Evolutionary conservation across 345 rosid species (phyloP).

Genomic region (Boechera retrofracta): DNA sequence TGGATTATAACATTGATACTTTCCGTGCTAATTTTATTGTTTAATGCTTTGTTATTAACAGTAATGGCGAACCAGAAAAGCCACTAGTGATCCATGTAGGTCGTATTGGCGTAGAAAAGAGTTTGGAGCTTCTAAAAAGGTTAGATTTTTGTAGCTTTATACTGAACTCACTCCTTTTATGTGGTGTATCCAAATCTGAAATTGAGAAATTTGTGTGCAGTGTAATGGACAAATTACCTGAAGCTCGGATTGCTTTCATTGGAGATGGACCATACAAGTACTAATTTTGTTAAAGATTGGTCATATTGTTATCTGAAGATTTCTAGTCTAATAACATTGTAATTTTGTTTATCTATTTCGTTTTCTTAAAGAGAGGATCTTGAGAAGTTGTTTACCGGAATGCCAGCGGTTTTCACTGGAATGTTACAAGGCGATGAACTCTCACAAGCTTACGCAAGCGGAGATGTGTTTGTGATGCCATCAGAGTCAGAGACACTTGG

Average conservation of each 20-base stretch:
- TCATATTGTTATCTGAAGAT: not conserved
- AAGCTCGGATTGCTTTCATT: constrained; percentile 83
- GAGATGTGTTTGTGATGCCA: constrained; percentile 95
- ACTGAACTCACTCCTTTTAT: not conserved
- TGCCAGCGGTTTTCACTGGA: constrained; percentile 94
- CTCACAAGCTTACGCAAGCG: constrained; percentile 96
- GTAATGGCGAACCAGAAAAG: constrained; percentile 89
- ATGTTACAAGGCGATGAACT: constrained; percentile 92
- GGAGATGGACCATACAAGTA: constrained; percentile 99
- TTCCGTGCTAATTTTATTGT: not conserved
- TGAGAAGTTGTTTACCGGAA: constrained; percentile 77
- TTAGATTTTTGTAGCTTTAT: constrained; percentile 33
- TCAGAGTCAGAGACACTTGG: constrained; percentile 98
- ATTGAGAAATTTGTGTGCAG: constrained; percentile 51
- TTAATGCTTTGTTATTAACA: constrained; percentile 45
- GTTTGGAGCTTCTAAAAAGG: constrained; percentile 94
- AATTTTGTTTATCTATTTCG: constrained; percentile 27
- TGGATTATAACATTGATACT: not conserved
- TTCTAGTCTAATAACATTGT: not conserved
- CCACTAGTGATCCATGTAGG: constrained; percentile 95
- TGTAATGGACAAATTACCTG: constrained; percentile 91
- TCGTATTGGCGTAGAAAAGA: constrained; percentile 94
- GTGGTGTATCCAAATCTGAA: constrained; percentile 18
- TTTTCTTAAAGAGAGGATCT: constrained; percentile 70
- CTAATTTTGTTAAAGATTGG: not conserved